phyloP scores from a whole-genome alignment of 768 basidiomycete genomes.

The Saitozyma sp. region DNA sequence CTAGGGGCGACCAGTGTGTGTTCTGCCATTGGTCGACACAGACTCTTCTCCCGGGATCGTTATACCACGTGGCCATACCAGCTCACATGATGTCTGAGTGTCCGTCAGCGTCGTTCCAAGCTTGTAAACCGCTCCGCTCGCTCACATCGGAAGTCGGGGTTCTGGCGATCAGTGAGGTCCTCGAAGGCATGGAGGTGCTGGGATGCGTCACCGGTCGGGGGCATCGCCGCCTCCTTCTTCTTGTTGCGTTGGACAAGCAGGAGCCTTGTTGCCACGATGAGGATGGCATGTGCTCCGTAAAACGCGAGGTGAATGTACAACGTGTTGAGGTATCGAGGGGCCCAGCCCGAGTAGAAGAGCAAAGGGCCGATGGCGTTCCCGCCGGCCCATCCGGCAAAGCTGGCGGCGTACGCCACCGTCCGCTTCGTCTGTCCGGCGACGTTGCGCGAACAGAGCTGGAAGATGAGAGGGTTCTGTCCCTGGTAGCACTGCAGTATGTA shows the following conservation, averaged over 20 bases:
- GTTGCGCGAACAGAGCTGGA: background rate
- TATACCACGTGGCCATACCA: too few species aligned
- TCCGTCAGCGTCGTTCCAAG: too few species aligned
- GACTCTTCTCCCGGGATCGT: too few species aligned
- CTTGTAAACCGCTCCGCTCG: too few species aligned
- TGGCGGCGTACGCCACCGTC: constrained; percentile 55
- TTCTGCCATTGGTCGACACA: too few species aligned
- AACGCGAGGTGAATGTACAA: constrained; percentile 58
- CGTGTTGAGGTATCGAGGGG: constrained; percentile 58
- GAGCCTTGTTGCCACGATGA: constrained; percentile 55
- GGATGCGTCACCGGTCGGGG: constrained; percentile 3
- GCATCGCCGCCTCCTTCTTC: constrained; percentile 16
- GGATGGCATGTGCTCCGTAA: constrained; percentile 55
- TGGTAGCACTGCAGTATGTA: constrained; percentile 51
- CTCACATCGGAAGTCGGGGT: constrained; percentile 32
- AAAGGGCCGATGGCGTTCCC: constrained; percentile 59
- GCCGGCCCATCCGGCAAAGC: constrained; percentile 57
- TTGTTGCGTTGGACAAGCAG: constrained; percentile 55
- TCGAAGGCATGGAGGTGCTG: constrained; percentile 20
- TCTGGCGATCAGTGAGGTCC: constrained; percentile 33
- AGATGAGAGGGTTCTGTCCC: constrained; percentile 8
- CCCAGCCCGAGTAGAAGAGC: constrained; percentile 58
- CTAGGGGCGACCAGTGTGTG: too few species aligned
- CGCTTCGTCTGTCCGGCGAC: constrained; percentile 60
- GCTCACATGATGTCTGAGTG: too few species aligned